These are phyloP conservation scores for Talaromyces islandicus DNA, from an alignment of 2,329 filamentous ascomycete genomes.

Conservation along the genomic window DNA sequence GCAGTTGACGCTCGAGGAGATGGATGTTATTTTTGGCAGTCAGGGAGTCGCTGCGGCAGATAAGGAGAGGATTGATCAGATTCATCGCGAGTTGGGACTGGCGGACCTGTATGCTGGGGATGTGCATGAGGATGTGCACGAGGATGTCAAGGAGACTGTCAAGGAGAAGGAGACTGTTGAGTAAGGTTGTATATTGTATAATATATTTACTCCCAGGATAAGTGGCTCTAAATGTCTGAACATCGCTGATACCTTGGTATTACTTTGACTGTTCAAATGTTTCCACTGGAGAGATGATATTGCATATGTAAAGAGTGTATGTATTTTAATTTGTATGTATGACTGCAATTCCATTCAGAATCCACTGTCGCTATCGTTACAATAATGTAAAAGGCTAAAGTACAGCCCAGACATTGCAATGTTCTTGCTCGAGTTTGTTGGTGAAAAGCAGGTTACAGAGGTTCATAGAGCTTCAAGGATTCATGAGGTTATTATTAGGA, in stretches of 20 bases:
- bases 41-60: constrained; percentile 29
- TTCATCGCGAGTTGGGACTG: constrained; percentile 64
- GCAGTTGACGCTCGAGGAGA: constrained; percentile 47
- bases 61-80: constrained; percentile 63
- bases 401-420: too few relatives aligned
- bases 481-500: too few relatives aligned
- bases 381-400: background rate
- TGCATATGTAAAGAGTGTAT: too few relatives aligned
- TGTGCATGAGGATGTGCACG: background rate
- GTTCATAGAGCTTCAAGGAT: too few relatives aligned
- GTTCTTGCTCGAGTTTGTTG: too few relatives aligned
- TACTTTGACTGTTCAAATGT: too few relatives aligned
- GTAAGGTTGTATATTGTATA: background rate
- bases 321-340: background rate
- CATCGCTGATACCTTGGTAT: too few relatives aligned
- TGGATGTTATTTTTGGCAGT: constrained; percentile 49
- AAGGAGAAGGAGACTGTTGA: background rate
- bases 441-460: too few relatives aligned
- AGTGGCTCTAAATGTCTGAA: too few relatives aligned
- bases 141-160: constrained; percentile 6
- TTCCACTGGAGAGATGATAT: too few relatives aligned
- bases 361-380: background rate
- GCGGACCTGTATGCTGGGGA: constrained; percentile 11
- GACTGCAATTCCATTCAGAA: background rate
- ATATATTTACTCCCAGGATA: too few relatives aligned